phyloP scores from a whole-genome alignment of 2,329 filamentous ascomycete species.

The Clarireedia homoeocarpa region DNA sequence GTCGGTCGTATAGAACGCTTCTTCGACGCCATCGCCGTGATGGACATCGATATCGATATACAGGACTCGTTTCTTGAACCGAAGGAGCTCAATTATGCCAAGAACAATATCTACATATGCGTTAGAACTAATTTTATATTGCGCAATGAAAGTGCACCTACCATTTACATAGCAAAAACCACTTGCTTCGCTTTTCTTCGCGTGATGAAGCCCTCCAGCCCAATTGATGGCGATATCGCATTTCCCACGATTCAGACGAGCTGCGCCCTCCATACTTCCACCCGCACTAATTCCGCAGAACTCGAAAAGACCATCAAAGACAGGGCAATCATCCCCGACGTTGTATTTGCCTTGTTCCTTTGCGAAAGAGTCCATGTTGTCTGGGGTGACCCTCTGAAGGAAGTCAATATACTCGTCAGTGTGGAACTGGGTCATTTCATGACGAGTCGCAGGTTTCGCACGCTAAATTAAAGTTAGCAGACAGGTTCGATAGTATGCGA shows the following conservation, averaged over 20 bases:
- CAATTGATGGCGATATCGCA: conserved; percentile 98
- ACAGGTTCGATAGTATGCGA: background rate
- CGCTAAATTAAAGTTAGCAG: conserved; percentile 42
- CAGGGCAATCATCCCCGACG: conserved; percentile 91
- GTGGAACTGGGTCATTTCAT: conserved; percentile 92
- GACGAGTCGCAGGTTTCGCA: conserved; percentile 76
- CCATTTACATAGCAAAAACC: conserved; percentile 99
- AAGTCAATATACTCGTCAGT: conserved; percentile 95
- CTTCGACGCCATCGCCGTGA: conserved; percentile 87
- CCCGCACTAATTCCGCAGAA: conserved; percentile 94
- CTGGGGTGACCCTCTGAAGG: conserved; percentile 87
- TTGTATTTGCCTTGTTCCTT: conserved; percentile 93
- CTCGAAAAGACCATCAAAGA: conserved; percentile 96
- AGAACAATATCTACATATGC: conserved; percentile 80
- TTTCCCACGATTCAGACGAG: conserved; percentile 80
- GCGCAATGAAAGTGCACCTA: conserved; percentile 34
- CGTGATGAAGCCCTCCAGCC: conserved; percentile 94
- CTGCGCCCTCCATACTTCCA: conserved; percentile 87
- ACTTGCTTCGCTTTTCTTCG: conserved; percentile 91
- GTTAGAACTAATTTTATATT: conserved; percentile 27
- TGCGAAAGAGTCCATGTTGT: conserved; percentile 93
- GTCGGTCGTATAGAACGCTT: conserved; percentile 88
- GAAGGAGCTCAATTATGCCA: conserved; percentile 84
- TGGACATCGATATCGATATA: conserved; percentile 97
- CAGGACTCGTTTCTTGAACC: conserved; percentile 86